Percentiles rank a stretch among this genome's conserved stretches.
phyloP scores from a whole-genome alignment of 495 filamentous ascomycete genomes.

The Aspergillus conjunctus region DNA sequence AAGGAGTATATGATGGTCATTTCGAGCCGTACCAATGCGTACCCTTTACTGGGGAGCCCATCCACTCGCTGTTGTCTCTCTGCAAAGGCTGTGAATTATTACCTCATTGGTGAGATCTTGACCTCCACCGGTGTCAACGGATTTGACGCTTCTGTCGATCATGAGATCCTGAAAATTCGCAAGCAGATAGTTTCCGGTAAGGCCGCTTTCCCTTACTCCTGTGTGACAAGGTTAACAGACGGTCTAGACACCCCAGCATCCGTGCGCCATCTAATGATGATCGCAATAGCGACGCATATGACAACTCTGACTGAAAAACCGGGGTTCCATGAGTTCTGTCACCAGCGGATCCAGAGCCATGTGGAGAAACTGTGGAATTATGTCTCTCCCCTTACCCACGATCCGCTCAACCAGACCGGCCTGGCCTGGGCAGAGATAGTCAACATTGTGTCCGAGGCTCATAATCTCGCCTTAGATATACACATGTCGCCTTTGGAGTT shows the following conservation, averaged over 20 bases:
- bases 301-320: constrained; percentile 18
- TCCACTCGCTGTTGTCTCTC: constrained; percentile 26
- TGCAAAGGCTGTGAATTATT: constrained; percentile 30
- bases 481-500: constrained; percentile 26
- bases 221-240: not conserved
- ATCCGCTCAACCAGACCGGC: constrained; percentile 7
- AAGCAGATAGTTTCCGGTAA: constrained; percentile 19
- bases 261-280: constrained; percentile 22
- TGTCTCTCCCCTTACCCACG: constrained; percentile 24
- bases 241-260: constrained; percentile 17
- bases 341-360: constrained; percentile 17
- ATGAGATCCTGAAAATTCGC: constrained; percentile 22
- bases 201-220: constrained; percentile 3
- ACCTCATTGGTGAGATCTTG: constrained; percentile 25
- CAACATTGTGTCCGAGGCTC: constrained; percentile 28
- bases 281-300: constrained; percentile 16
- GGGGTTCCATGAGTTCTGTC: constrained; percentile 25
- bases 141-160: constrained; percentile 23
- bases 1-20: constrained; percentile 26
- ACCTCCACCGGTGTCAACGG: constrained; percentile 19
- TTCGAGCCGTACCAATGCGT: constrained; percentile 18
- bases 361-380: constrained; percentile 24
- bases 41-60: constrained; percentile 23
- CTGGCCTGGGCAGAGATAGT: constrained; percentile 25
- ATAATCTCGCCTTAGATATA: constrained; percentile 31